Evolutionary conservation across 2,329 filamentous ascomycete species (phyloP), one percentile per base, ranked within the genome.

Genomic region (Colletotrichum destructivum): DNA sequence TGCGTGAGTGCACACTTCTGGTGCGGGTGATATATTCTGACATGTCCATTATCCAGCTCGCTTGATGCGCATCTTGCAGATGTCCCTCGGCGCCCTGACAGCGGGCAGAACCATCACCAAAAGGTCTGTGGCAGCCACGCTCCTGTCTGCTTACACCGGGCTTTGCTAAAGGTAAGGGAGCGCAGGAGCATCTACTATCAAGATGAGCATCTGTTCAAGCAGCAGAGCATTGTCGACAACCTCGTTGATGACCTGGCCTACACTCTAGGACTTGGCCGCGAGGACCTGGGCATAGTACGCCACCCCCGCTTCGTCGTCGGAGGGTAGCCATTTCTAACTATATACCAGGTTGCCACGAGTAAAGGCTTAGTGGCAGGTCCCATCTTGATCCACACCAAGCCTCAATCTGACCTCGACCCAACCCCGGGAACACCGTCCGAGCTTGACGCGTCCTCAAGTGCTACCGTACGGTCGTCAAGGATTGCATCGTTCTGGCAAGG

Each of bases 161-260:
- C 3, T 13, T 23, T 47, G 52, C 54, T 72, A 12, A 71, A 40
- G 18, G 12, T 38, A 16, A 11, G 54, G 59, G 13, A 26, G n/a
- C 21, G 3, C 35, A 96, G 94, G 73, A 93, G 94, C 76, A 90
- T 97, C 4, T 97, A 92, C 79, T 97, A 97, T 78, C 90, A 93
- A 75, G 88, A 95, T 75, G 89, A 91, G 5, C 87, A 90, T 12
- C 83, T 97, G 0, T 97, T 96, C 77, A 85, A 87, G 23, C 90
- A 85, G 61, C 94, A 96, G 78, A 78, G 81, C 18, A 85, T 89
- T 16, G 93, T 96, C 0, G 91, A 96, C 78, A 85, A 86, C 40
- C 89, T 94, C 56, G 88, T 96, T 0, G 93, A 96, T 76, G 91
- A 93, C 73, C 82, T 97, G 46, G 92, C 93, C 0, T 90, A 87